These are phyloP conservation scores for Rhodomyrtus psidioides DNA, from an alignment of 441 rosid species.

Conservation along the genomic window DNA sequence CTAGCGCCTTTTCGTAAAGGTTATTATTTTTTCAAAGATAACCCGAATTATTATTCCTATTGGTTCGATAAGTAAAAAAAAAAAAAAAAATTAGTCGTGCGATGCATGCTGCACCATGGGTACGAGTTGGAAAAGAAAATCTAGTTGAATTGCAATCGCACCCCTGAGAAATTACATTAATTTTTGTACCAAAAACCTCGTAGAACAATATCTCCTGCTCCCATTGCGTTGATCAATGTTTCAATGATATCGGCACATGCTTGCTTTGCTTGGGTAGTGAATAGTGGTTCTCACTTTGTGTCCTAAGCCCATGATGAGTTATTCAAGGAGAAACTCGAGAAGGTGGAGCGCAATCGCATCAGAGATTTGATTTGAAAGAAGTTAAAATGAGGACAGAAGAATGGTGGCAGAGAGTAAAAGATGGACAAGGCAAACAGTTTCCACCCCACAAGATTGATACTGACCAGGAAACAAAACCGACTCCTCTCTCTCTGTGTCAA, in stretches of 20 bases:
- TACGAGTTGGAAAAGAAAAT: background rate
- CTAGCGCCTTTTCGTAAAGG: background rate
- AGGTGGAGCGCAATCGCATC: background rate
- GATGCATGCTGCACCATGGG: background rate
- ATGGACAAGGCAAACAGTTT: background rate
- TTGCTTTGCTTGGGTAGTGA: background rate
- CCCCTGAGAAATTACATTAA: background rate
- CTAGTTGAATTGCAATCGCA: background rate
- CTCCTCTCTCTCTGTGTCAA: background rate
- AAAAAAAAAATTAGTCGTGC: background rate
- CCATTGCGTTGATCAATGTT: background rate
- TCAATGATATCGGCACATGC: background rate
- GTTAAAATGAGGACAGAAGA: too few relatives aligned
- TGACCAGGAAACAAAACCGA: background rate
- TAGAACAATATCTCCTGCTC: background rate
- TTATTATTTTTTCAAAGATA: background rate
- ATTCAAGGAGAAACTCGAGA: background rate
- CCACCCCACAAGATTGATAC: background rate
- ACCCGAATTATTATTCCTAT: background rate
- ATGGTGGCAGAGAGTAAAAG: background rate
- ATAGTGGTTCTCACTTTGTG: background rate
- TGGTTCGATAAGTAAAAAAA: too few relatives aligned
- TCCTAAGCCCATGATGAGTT: background rate
- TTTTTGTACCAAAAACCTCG: background rate
- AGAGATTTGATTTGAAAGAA: too few relatives aligned